Conservation (phyloP, 2,329 filamentous ascomycete genomes). For the Penicillium frequentans region DNA sequence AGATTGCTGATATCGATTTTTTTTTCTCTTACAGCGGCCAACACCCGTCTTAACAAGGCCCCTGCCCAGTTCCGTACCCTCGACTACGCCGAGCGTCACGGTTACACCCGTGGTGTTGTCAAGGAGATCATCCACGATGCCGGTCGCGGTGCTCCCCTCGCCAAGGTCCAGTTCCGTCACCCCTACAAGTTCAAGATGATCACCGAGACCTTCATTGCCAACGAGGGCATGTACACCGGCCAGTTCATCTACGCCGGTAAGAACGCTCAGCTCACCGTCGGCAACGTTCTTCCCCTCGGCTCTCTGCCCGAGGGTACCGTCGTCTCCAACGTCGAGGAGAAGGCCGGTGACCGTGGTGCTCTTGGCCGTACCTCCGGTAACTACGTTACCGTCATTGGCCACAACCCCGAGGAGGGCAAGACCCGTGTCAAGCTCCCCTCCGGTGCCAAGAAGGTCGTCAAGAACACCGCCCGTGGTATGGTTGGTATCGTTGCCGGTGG, state of each 20-base stretch:
- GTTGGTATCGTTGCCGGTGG: conserved; percentile 99
- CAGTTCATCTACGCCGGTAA: conserved; percentile 99
- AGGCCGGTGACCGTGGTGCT: conserved; percentile 92
- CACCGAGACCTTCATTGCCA: conserved; percentile 99
- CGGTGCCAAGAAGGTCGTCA: conserved; percentile 98
- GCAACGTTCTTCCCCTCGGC: conserved; percentile 93
- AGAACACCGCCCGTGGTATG: conserved; percentile 92
- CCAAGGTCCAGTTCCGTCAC: conserved; percentile 94
- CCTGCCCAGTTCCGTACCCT: conserved; percentile 94
- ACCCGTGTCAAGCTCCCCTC: conserved; percentile 99
- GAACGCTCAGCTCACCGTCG: conserved; percentile 94
- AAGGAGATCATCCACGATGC: conserved; percentile 99
- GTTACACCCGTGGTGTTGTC: conserved; percentile 95
- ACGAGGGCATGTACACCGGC: conserved; percentile 99
- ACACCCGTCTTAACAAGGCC: conserved; percentile 91
- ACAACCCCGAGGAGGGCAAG: conserved; percentile 99
- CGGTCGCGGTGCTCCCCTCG: conserved; percentile 96
- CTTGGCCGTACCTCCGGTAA: conserved; percentile 97
- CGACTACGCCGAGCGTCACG: conserved; percentile 96
- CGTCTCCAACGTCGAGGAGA: conserved; percentile 98
- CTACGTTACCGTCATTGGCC: conserved; percentile 97
- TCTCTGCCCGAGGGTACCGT: conserved; percentile 99
- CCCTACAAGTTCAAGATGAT: conserved; percentile 97
- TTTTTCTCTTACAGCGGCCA: conserved; percentile 58
- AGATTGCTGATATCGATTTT: conserved; percentile 35